phyloP scores from a whole-genome alignment of 2,329 filamentous ascomycete species.

The Hirsutella thompsonii region DNA sequence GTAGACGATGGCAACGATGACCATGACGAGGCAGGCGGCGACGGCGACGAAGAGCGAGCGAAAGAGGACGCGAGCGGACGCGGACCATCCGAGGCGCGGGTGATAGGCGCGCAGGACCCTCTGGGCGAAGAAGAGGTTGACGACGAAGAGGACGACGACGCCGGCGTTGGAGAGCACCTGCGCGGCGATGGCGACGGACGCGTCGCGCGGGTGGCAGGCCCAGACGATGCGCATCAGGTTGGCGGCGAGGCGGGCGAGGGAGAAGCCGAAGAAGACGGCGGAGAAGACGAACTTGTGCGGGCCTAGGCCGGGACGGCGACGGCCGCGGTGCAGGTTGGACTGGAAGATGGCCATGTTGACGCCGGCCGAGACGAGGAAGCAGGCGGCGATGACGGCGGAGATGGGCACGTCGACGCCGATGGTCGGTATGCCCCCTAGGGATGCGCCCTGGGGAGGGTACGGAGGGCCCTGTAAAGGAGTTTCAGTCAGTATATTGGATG shows the following conservation, averaged over 20 bases:
- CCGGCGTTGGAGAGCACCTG: constrained; percentile 62
- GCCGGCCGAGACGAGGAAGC: constrained; percentile 41
- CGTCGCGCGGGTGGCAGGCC: constrained; percentile 27
- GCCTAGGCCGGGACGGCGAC: too few relatives aligned
- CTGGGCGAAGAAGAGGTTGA: constrained; percentile 68
- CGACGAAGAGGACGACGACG: constrained; percentile 60
- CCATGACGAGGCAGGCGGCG: constrained; percentile 45
- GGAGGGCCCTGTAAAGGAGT: constrained; percentile 17
- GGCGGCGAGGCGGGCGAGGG: constrained; percentile 38
- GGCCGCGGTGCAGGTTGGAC: constrained; percentile 29
- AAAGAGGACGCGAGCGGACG: constrained; percentile 36
- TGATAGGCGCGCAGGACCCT: constrained; percentile 63
- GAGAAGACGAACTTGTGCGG: constrained; percentile 47
- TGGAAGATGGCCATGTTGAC: constrained; percentile 46
- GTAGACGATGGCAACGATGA: constrained; percentile 52
- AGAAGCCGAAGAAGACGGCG: constrained; percentile 44
- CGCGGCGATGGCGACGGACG: constrained; percentile 41
- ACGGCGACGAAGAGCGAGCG: constrained; percentile 46
- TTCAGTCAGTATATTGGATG: constrained; percentile 3
- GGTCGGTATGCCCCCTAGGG: constrained; percentile 45
- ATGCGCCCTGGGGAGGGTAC: constrained; percentile 28
- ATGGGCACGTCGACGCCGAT: constrained; percentile 50
- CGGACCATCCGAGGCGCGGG: constrained; percentile 57
- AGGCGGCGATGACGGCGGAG: constrained; percentile 44
- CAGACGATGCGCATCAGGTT: constrained; percentile 39